Conservation (phyloP, 495 filamentous ascomycete species). For the Cryomyces minteri region DNA sequence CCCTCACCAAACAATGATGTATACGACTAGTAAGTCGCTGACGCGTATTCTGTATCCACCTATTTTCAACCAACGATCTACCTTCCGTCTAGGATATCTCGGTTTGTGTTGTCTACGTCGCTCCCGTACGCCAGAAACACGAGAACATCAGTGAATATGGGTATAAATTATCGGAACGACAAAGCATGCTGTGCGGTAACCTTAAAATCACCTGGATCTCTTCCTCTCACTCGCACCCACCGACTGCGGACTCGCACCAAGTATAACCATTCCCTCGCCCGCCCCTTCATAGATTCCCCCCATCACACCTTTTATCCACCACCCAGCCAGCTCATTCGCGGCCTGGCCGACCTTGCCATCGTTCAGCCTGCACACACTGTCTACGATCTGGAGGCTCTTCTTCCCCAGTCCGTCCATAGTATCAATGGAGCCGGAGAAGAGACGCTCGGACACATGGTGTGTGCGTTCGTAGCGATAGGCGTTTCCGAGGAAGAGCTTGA, state of each 20-base stretch:
- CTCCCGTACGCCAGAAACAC: no score
- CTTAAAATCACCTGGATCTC: no score
- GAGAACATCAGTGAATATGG: no score
- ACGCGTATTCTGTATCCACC: no score
- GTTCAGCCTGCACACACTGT: conserved; percentile 31
- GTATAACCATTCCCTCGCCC: conserved; percentile 32
- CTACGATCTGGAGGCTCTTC: conserved; percentile 28
- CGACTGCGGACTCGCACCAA: conserved; percentile 7
- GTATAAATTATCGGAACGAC: no score
- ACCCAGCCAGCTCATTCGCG: conserved; percentile 28
- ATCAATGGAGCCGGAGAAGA: conserved; percentile 29
- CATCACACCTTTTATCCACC: conserved; percentile 39
- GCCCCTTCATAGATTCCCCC: conserved; percentile 48
- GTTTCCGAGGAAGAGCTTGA: conserved; percentile 29
- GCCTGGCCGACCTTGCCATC: conserved; percentile 36
- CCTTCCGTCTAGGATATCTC: no score
- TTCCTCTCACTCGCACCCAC: no score
- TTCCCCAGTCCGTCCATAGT: conserved; percentile 34
- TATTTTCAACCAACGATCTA: no score
- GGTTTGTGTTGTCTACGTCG: no score
- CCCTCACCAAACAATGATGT: no score
- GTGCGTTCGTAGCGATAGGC: conserved; percentile 45
- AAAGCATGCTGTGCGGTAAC: no score
- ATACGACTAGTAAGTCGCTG: no score
- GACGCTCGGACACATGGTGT: conserved; percentile 36